Conservation (phyloP, 2,329 filamentous ascomycete genomes). For the Fusarium irregulare region DNA sequence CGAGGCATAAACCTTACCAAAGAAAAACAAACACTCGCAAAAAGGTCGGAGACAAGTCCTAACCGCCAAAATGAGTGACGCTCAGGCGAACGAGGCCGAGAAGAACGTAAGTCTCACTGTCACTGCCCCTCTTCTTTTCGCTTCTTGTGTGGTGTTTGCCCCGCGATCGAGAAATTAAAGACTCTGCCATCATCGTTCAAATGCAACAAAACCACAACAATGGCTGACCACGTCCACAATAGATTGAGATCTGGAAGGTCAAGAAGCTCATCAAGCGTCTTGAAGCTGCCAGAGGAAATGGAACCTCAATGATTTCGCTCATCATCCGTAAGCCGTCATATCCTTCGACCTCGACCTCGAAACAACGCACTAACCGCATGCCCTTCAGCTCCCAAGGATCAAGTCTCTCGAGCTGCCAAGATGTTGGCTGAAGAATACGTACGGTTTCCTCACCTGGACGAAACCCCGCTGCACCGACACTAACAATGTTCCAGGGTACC, state of each 20-base stretch:
- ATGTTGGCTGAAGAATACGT: constrained; percentile 99
- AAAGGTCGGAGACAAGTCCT: constrained; percentile 36
- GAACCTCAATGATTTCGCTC: constrained; percentile 99
- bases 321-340: constrained; percentile 82
- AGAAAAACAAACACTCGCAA: constrained; percentile 34
- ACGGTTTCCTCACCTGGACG: constrained; percentile 51
- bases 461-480: constrained; percentile 5
- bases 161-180: constrained; percentile 45
- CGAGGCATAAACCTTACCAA: constrained; percentile 31
- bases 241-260: constrained; percentile 93
- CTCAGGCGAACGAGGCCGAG: constrained; percentile 91
- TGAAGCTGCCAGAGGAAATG: constrained; percentile 96
- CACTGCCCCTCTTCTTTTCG: constrained; percentile 34
- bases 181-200: constrained; percentile 9
- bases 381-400: constrained; percentile 88
- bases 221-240: constrained; percentile 38
- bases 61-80: constrained; percentile 81
- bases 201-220: constrained; percentile 6
- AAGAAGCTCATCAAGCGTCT: constrained; percentile 99
- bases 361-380: constrained; percentile 44
- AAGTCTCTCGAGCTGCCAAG: constrained; percentile 94
- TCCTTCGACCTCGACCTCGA: constrained; percentile 1
- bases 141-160: constrained; percentile 42
- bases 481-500: constrained; percentile 75
- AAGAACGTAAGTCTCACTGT: constrained; percentile 77